Base-by-base conservation (phyloP, 2,329 filamentous ascomycete species). In the Pseudocercospora musae region DNA sequence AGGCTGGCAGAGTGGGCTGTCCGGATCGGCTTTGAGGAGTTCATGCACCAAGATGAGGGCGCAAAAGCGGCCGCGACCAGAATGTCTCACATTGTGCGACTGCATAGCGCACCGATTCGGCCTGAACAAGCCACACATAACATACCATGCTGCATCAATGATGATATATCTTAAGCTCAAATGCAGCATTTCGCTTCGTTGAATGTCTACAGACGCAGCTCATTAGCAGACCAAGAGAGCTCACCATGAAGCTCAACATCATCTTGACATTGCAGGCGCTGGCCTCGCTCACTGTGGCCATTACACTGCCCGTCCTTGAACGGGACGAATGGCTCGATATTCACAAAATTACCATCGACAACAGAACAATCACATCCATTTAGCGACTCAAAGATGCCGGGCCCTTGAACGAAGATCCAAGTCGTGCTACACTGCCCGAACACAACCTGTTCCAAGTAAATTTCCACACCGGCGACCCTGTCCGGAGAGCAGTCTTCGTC, bases 361-460 rank as follows among this genome's bases (percentile, higher is more conserved):
- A 63, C 58, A 42, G 62, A 11, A 63, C 62, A 9, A 63, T 63
- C 21, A 44, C 52, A n/a, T 63, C 62, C 15, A 49, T 63, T 23
- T 44, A 60, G 8, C 52, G 62, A 42, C 53, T 63, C 11, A 52
- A 55, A 40, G 58, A 63, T 33, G 62, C 33, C 46, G 37, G 52
- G 9, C 23, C 29, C 15, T 53, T 57, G n/a, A 20, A 46, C 6
- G 33, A 60, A 31, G 62, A 63, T 11, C 52, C 62, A 2, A 60
- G 42, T 31, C 54, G 48, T 25, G 52, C 62, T 5, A 63, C 58
- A 3, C 52, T 49, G 10, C 52, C 62, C 25, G 52, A 57, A 40
- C 46, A 60, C 23, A 58, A 63, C 40, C 58, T 63, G 2, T 63
- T 63, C 58, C 62, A 44, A n/a, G 57, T 63, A 8, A 52, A 63